Evolutionary conservation across 2,329 filamentous ascomycete genomes (phyloP).

Genomic region (Colletotrichum musae): DNA sequence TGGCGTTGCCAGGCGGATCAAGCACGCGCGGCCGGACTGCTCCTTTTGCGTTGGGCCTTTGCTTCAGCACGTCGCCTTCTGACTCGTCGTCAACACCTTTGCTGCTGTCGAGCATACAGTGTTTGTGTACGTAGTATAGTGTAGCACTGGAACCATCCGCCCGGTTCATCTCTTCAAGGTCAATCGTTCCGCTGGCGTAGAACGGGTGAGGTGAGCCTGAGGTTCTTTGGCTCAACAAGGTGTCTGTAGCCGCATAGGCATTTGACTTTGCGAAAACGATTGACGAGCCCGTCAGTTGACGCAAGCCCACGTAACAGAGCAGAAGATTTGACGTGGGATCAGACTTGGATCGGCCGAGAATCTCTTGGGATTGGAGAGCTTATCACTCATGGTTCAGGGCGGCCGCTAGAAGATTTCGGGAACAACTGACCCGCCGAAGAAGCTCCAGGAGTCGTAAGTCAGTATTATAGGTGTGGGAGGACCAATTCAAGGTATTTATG

Average conservation of each 20-base stretch:
- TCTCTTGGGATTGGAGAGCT: constrained; percentile 26
- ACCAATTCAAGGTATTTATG: too few relatives aligned
- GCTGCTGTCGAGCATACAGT: constrained; percentile 2
- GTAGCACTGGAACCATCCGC: constrained; percentile 1
- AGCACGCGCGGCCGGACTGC: not conserved
- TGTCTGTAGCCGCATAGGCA: constrained; percentile 4
- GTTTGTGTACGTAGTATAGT: too few relatives aligned
- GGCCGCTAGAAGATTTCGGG: constrained; percentile 27
- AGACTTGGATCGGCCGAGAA: constrained; percentile 21
- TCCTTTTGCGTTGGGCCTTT: not conserved
- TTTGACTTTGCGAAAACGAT: constrained; percentile 38
- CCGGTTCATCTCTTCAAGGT: constrained; percentile 38
- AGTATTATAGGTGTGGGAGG: not conserved
- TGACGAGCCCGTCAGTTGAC: constrained; percentile 29
- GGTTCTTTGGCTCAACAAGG: constrained; percentile 11
- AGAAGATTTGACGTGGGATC: constrained; percentile 26
- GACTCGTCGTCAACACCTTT: constrained; percentile 29
- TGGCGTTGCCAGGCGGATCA: not conserved
- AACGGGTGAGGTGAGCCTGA: constrained; percentile 1
- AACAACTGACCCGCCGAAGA: constrained; percentile 26
- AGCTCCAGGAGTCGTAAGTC: constrained; percentile 5
- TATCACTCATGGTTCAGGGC: constrained; percentile 30
- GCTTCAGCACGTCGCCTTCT: constrained; percentile 5
- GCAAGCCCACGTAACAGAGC: constrained; percentile 33
- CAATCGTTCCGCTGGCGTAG: constrained; percentile 11